These are phyloP conservation scores for Dujonia santamariae DNA, from an alignment of 1,139 yeast species.

Conservation along the genomic window DNA sequence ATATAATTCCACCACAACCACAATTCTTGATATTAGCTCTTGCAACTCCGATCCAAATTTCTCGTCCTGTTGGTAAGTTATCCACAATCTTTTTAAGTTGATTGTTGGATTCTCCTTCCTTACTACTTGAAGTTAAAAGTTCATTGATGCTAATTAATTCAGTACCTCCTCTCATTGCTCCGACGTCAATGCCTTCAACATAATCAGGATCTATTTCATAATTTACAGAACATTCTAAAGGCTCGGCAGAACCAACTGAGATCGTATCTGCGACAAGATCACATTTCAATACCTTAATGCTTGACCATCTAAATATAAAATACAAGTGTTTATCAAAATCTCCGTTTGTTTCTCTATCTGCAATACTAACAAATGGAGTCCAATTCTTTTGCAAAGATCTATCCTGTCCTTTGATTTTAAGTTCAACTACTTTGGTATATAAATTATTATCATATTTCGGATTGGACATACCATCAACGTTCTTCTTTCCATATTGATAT, in stretches of 20 bases:
- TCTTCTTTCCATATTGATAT: slow-evolving; percentile 13
- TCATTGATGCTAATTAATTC: slow-evolving; percentile 22
- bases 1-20: slow-evolving; percentile 38
- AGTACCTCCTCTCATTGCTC: slow-evolving; percentile 12
- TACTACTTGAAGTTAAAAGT: too few relatives aligned
- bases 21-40: slow-evolving; percentile 41
- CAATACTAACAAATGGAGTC: slow-evolving; percentile 37
- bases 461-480: slow-evolving; percentile 14
- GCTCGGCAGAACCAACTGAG: slow-evolving; percentile 11
- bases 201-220: not conserved
- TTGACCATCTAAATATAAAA: slow-evolving; percentile 38
- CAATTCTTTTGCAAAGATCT: slow-evolving; percentile 38
- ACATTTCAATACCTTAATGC: slow-evolving; percentile 34
- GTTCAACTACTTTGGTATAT: slow-evolving; percentile 23
- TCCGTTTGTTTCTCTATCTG: slow-evolving; percentile 17
- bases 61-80: slow-evolving; percentile 18
- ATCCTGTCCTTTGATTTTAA: slow-evolving; percentile 20
- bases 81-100: not conserved
- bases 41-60: slow-evolving; percentile 36
- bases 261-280: slow-evolving; percentile 19
- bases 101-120: slow-evolving; percentile 4
- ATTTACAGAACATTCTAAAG: not conserved
- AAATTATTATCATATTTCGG: slow-evolving; percentile 16
- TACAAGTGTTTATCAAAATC: slow-evolving; percentile 27
- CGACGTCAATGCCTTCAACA: slow-evolving; percentile 8